phyloP scores from a whole-genome alignment of 2,329 filamentous ascomycete species.

The Xylaria sp. region DNA sequence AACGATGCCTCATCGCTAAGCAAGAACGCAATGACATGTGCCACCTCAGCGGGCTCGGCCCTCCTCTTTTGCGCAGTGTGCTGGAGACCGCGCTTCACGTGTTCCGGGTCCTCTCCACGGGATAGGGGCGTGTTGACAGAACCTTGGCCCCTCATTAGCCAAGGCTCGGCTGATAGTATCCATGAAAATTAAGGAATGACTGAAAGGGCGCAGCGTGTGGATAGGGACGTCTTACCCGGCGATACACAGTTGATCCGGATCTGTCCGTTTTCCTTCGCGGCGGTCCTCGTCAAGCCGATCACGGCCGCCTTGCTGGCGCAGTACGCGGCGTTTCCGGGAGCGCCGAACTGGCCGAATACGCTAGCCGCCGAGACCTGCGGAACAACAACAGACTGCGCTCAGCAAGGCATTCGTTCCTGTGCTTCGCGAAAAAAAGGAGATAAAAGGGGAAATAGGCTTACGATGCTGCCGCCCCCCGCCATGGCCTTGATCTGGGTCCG shows the following conservation, averaged over 20 bases:
- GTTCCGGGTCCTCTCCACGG: slow-evolving; percentile 4
- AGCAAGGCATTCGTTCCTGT: no score
- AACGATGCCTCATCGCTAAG: slow-evolving; percentile 38
- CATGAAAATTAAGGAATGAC: no score
- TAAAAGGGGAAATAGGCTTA: no score
- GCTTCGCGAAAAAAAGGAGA: background rate
- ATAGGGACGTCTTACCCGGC: slow-evolving; percentile 30
- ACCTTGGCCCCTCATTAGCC: slow-evolving; percentile 18
- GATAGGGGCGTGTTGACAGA: slow-evolving; percentile 37
- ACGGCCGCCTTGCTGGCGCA: slow-evolving; percentile 38
- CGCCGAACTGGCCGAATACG: slow-evolving; percentile 30
- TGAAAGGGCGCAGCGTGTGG: no score
- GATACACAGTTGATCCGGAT: slow-evolving; percentile 37
- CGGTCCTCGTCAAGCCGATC: slow-evolving; percentile 35
- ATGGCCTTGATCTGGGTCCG: slow-evolving; percentile 39
- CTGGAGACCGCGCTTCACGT: slow-evolving; percentile 17
- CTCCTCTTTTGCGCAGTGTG: slow-evolving; percentile 26
- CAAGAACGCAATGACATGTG: slow-evolving; percentile 40
- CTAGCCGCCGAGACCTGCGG: slow-evolving; percentile 6
- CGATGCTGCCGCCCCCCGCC: slow-evolving; percentile 46
- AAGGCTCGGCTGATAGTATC: no score
- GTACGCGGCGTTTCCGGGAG: slow-evolving; percentile 36
- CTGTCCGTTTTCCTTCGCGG: slow-evolving; percentile 37
- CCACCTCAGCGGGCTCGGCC: slow-evolving; percentile 37
- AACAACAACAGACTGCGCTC: background rate